Evolutionary conservation across 192 early-diverging fungal species (phyloP).

Genomic region (Coemansia sp.): DNA sequence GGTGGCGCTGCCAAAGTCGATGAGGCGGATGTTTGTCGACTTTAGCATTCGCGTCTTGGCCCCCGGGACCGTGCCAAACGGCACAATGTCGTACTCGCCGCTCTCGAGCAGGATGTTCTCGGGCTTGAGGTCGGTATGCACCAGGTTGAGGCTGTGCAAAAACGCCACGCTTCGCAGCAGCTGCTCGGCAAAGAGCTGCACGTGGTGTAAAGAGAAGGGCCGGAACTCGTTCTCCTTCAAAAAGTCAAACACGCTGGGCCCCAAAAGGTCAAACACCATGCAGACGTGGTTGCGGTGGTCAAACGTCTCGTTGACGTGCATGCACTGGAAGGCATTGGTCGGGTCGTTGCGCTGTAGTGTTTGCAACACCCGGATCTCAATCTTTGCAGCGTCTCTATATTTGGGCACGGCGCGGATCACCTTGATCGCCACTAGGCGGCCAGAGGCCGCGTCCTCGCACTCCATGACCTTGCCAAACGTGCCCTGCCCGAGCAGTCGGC

Average conservation of each 20-base stretch:
- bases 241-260: constrained; percentile 90
- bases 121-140: constrained; percentile 98
- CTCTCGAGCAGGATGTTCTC: constrained; percentile 87
- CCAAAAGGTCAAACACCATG: constrained; percentile 96
- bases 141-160: constrained; percentile 79
- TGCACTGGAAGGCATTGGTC: constrained; percentile 76
- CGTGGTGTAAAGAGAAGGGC: constrained; percentile 84
- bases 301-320: constrained; percentile 81
- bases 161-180: constrained; percentile 86
- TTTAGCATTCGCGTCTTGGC: constrained; percentile 64
- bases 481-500: constrained; percentile 87
- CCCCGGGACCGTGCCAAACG: constrained; percentile 55
- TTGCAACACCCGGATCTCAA: constrained; percentile 86
- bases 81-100: constrained; percentile 56
- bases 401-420: constrained; percentile 92
- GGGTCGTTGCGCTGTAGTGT: constrained; percentile 80
- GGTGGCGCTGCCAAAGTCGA: constrained; percentile 96
- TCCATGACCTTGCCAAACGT: constrained; percentile 98
- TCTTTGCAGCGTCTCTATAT: constrained; percentile 88
- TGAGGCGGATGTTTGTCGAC: constrained; percentile 77
- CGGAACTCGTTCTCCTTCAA: constrained; percentile 88
- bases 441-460: constrained; percentile 67
- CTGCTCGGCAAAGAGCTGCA: constrained; percentile 82
- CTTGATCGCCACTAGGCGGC: constrained; percentile 78
- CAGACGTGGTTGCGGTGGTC: constrained; percentile 92